Evolutionary conservation across 129 eudicot genomes (phyloP).

Genomic region (Chrysanthemum makinoi): DNA sequence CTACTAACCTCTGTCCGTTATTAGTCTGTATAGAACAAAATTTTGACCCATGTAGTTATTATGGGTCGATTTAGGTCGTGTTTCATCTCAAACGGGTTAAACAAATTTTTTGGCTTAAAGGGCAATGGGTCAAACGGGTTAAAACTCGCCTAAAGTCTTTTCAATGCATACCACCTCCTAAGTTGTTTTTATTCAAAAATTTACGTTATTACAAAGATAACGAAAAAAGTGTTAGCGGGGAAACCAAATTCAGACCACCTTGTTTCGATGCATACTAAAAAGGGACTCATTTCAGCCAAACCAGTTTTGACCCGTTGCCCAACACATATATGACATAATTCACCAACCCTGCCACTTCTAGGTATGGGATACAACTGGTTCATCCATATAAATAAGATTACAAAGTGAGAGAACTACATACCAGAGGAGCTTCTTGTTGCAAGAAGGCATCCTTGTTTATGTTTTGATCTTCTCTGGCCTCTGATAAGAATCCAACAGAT

Average conservation of each 20-base stretch:
- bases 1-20: background rate
- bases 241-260: background rate
- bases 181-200: background rate
- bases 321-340: background rate
- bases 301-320: background rate
- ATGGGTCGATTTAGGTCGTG: background rate
- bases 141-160: background rate
- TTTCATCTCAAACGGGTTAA: slow-evolving; percentile 10
- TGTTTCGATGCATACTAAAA: background rate
- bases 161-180: background rate
- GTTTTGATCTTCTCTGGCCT: slow-evolving; percentile 48
- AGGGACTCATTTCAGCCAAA: background rate
- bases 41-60: background rate
- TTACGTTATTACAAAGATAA: background rate
- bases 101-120: background rate
- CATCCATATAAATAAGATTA: background rate
- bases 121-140: background rate
- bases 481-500: slow-evolving; percentile 46
- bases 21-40: background rate
- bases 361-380: slow-evolving; percentile 4
- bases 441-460: slow-evolving; percentile 50
- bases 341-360: slow-evolving; percentile 4
- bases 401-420: slow-evolving; percentile 34
- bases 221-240: background rate
- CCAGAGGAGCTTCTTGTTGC: slow-evolving; percentile 67